Evolutionary conservation across 139 green algal species (phyloP), one percentile per base, ranked within the genome.

Genomic region (Nannochloris sp.): DNA sequence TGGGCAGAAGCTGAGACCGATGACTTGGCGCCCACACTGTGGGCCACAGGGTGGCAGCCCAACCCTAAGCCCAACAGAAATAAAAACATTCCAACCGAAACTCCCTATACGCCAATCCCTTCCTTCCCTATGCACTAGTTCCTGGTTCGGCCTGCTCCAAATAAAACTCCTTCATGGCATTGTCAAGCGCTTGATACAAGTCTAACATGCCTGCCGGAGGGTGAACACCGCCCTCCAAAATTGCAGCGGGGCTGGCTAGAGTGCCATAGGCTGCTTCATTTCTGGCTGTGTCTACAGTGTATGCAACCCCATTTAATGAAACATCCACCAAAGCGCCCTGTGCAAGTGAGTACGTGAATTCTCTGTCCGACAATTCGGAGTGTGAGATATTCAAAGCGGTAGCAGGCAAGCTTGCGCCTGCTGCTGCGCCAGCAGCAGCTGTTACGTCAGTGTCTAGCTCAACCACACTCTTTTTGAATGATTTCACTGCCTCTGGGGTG

Each of bases 241-340:
- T 34, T 35, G 55, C 46, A 51, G 56, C 59, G 19, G 57, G 56
- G 4, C 30, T 53, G 23, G 48, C 19, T 23, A n/a, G 3, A 7
- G 35, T 6, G 13, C 67, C 67, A 33, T 74, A 74, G 19, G 62
- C 54, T 4, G 37, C 7, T 3, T 32, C 25, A 54, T 67, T 67
- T 61, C 63, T 74, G n/a, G 33, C 31, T 3, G 4, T 54, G 6
- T 68, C 61, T 35, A 61, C 24, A 14, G 32, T 19, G 39, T 60
- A 60, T 23, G 23, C 25, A 24, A 13, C n/a, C 48, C 67, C 67
- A 3, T 54, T 74, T 7, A 74, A 54, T 1, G 39, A 62, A 3
- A 74, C 58, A 25, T 74, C 67, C 44, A 74, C 54, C 37, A 74
- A 66, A 55, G 44, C 67, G 1, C 67, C 67, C 25, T 53, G 34